Base-by-base conservation (phyloP, 441 rosid genomes). In the Gossypium schwendimanii region DNA sequence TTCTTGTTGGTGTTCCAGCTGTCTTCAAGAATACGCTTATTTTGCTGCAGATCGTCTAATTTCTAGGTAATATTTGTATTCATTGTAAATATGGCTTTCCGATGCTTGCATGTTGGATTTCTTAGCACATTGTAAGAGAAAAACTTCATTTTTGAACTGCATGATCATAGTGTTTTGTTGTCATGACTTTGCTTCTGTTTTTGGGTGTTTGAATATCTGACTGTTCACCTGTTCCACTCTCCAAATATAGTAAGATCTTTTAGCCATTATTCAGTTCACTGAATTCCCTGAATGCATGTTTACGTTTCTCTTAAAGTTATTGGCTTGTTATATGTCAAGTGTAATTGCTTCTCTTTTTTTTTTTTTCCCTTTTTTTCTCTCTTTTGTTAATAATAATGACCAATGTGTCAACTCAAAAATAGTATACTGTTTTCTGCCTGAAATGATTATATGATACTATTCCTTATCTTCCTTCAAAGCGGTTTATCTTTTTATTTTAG, bases 31-130 rank as follows among this genome's bases (percentile, higher is more conserved):
- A 50, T 33, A 28, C 17, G 0, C 15, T 31, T 28, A 8, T 50
- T 67, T 52, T 17, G 61, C 62, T 11, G 15, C 31, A 53, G 62
- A 33, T 69, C 62, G 20, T n/a, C 71, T 53, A 4, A 18, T 24
- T 28, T 68, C 8, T 50, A 31, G 60, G 26, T 52, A 68, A 50
- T 66, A 1, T 47, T 47, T 49, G 6, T 31, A 18, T 69, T 12
- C 28, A 31, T 31, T 53, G 6, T 33, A 18, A 53, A 5, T 10
- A 18, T 53, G 31, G 54, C 50, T 53, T 33, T 11, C 8, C 4
- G 36, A 47, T 53, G 50, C 14, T 31, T 69, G 72, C 72, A 69
- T 69, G 72, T 18, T 33, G 72, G 31, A 8, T 17, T 31, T 28
- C 36, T 69, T 6, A 18, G 50, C 49, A 69, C 11, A 4, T 69